These are phyloP conservation scores for Sporothrix pallida DNA, from an alignment of 2,329 filamentous ascomycete species.

Conservation along the genomic window DNA sequence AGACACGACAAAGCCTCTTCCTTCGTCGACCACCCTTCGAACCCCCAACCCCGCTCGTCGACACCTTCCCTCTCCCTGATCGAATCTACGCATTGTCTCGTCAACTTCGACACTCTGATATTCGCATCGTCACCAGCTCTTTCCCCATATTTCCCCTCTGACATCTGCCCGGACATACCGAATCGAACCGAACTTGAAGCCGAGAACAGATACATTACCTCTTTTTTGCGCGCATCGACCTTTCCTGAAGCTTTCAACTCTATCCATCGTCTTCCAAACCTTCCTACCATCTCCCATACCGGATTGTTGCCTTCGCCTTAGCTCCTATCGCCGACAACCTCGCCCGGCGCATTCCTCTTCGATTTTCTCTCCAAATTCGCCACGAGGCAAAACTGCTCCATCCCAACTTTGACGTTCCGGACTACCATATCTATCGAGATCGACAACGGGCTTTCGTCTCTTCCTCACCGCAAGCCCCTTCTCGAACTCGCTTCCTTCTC, in stretches of 20 bases:
- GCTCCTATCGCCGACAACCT: slow-evolving; percentile 15
- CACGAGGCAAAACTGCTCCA: slow-evolving; percentile 6
- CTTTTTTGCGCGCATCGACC: neutral
- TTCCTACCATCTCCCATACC: neutral
- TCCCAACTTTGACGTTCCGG: neutral
- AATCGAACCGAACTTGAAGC: slow-evolving; percentile 15
- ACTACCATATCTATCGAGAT: neutral
- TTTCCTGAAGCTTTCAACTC: neutral
- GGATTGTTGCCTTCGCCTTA: neutral
- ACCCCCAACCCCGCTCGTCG: neutral
- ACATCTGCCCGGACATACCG: slow-evolving; percentile 6
- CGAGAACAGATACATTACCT: neutral
- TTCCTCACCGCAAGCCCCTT: slow-evolving; percentile 23
- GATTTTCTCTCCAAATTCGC: neutral
- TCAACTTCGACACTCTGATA: neutral
- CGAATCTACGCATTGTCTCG: neutral
- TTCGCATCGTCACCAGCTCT: neutral
- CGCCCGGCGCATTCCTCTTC: neutral
- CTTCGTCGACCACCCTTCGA: neutral
- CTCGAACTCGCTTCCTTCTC: slow-evolving; percentile 35
- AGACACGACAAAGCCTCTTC: neutral
- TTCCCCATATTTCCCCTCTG: too few species aligned
- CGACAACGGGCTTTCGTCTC: neutral
- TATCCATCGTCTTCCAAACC: neutral
- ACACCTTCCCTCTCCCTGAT: slow-evolving; percentile 3